Conservation (phyloP, 768 basidiomycete genomes). For the Tricholoma furcatifolium region DNA sequence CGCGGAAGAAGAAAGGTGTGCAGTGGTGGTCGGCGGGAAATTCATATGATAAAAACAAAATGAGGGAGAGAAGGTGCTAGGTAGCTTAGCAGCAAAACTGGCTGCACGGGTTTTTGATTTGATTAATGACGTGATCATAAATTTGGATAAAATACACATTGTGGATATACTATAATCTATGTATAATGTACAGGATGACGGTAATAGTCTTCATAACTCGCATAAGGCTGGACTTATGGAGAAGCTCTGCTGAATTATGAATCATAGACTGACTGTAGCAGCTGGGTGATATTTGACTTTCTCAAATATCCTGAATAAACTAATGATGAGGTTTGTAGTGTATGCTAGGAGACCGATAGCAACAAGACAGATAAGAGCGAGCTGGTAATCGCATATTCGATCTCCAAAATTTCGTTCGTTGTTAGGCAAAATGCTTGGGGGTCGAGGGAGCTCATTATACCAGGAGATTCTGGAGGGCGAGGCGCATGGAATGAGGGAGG, state of each 20-base stretch:
- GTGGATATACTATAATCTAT: too few relatives aligned
- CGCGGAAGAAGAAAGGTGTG: background rate
- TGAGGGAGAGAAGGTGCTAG: background rate
- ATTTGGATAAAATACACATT: too few relatives aligned
- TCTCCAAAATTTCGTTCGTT: conserved; percentile 49
- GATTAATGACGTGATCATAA: background rate
- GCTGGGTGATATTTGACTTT: conserved; percentile 77
- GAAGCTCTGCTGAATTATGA: background rate
- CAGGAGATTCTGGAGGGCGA: conserved; percentile 58
- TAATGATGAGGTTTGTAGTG: conserved; percentile 82
- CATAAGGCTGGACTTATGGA: background rate
- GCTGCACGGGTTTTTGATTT: too few relatives aligned
- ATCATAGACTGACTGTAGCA: conserved; percentile 18
- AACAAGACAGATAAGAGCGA: conserved; percentile 76
- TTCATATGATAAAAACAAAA: conserved; percentile 6
- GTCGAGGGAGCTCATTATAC: conserved; percentile 70
- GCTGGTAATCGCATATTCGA: conserved; percentile 69
- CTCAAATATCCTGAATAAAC: conserved; percentile 83
- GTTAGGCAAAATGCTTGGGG: conserved; percentile 40
- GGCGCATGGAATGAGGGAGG: conserved; percentile 78
- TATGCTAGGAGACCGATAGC: conserved; percentile 77
- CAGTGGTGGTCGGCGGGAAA: background rate
- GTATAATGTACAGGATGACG: background rate
- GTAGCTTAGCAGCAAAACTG: too few relatives aligned
- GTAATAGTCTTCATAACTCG: background rate